Base-by-base conservation (phyloP, 495 filamentous ascomycete genomes). In the Hypoxylon perforatum region DNA sequence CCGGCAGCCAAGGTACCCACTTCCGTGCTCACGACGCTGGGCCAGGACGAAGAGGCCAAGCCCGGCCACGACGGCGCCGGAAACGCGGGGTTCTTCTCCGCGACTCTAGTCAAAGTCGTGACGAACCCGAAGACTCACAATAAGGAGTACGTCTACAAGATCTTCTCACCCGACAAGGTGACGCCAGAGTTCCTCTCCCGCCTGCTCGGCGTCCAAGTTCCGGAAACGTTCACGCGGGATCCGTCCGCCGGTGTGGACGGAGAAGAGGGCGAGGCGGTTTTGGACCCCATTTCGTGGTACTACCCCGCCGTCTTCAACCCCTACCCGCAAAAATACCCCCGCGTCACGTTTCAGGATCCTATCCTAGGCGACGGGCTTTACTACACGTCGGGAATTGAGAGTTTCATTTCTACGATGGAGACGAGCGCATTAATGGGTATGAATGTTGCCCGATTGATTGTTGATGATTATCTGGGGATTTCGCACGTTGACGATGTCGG, bases 391-490 rank as follows among this genome's bases (percentile, higher is more conserved):
- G 94, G 91, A 0, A 97, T 98, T 52, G 95, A 99, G 78, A 90
- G 88, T 66, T 97, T 99, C 70, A 96, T 98, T 60, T 92, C 88
- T 12, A 97, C 95, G 0, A 99, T 99, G 95, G 95, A 99, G 82
- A 99, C 96, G 7, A 98, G 90, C 74, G 89, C 90, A 0, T 75
- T 98, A 70, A 97, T 97, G 94, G 95, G 95, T 0, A 94, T 87
- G 84, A 98, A 99, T 78, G 90, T 98, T 36, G 95, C 95, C 11
- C 82, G 83, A 22, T 78, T 98, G 39, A 84, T 97, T 49, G 81
- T 90, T 4, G 85, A 93, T 67, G 87, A 84, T 83, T 69, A 73
- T 25, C 36, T 64, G 7, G 57, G 66, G 1, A 65, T 62, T 6
- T 46, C 52, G 0, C 59, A 38, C 10, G 19, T 21, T 15, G 53